A percentile compares a stretch with the other conserved stretches of the same genome.
phyloP scores from a whole-genome alignment of 1,284 basidiomycete genomes.

The Peniophora sp. region DNA sequence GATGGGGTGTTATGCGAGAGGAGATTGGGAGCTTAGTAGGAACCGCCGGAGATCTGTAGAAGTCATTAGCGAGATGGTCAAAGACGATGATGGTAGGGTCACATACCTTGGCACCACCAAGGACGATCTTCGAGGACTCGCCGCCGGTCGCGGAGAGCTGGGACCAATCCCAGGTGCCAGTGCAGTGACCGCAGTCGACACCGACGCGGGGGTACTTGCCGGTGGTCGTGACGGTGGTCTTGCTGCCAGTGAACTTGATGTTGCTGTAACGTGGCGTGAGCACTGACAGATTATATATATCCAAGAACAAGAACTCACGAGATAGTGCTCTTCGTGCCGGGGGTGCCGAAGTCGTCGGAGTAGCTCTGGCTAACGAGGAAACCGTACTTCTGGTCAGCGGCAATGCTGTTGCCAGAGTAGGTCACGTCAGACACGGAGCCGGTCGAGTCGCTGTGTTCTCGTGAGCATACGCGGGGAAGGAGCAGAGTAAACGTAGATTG shows the following conservation, averaged over 20 bases:
- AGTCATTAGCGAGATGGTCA: too few relatives aligned
- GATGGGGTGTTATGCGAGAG: too few relatives aligned
- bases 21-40: too few relatives aligned
- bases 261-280: constrained; percentile 8
- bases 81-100: too few relatives aligned
- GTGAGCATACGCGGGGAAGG: too few relatives aligned
- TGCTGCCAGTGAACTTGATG: constrained; percentile 22
- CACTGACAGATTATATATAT: background rate
- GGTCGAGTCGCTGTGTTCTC: too few relatives aligned
- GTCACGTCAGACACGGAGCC: constrained; percentile 25
- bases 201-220: constrained; percentile 23
- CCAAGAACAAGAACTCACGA: constrained; percentile 11
- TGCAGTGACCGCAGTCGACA: constrained; percentile 22
- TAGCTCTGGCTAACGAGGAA: constrained; percentile 33
- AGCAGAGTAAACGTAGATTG: constrained; percentile 17
- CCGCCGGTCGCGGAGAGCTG: constrained; percentile 38
- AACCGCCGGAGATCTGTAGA: too few relatives aligned
- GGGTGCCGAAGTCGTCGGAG: constrained; percentile 27
- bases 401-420: constrained; percentile 23
- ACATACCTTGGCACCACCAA: too few relatives aligned
- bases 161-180: constrained; percentile 46
- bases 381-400: constrained; percentile 23
- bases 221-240: constrained; percentile 15
- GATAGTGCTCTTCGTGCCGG: constrained; percentile 24
- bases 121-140: constrained; percentile 4